Percentiles rank a stretch among this genome's conserved stretches.
These are phyloP conservation scores for Chalara sp. DNA, from an alignment of 2,329 filamentous ascomycete species.

Conservation along the genomic window DNA sequence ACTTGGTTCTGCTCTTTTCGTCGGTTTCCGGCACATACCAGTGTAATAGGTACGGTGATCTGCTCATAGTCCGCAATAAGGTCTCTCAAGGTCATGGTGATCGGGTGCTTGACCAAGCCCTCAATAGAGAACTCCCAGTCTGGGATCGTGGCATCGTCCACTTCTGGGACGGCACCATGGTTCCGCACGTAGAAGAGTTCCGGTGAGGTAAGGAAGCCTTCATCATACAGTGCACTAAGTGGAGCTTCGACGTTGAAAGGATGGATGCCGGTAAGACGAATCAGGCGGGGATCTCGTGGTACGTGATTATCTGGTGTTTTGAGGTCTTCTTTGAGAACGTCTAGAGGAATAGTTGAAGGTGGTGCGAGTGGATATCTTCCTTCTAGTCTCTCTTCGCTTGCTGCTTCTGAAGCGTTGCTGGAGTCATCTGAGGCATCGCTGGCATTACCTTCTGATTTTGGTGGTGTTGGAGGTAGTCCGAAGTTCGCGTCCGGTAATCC, in stretches of 20 bases:
- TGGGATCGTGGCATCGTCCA: slow-evolving; percentile 63
- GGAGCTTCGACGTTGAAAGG: slow-evolving; percentile 90
- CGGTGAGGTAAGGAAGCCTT: slow-evolving; percentile 78
- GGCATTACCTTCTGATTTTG: slow-evolving; percentile 20
- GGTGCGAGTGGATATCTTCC: slow-evolving; percentile 55
- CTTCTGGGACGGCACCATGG: slow-evolving; percentile 75
- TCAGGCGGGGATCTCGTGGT: slow-evolving; percentile 70
- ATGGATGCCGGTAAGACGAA: slow-evolving; percentile 80
- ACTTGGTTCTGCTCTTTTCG: slow-evolving; percentile 91
- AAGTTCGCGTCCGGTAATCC: slow-evolving; percentile 1
- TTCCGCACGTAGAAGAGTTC: slow-evolving; percentile 90
- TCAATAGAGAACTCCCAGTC: slow-evolving; percentile 81
- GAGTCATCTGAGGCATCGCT: slow-evolving; percentile 16
- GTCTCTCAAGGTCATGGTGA: slow-evolving; percentile 65
- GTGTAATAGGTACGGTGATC: slow-evolving; percentile 76
- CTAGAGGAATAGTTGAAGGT: slow-evolving; percentile 45
- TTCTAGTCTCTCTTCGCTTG: slow-evolving; percentile 8
- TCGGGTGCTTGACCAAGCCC: slow-evolving; percentile 72
- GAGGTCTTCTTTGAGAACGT: slow-evolving; percentile 67
- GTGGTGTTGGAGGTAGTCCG: slow-evolving; percentile 22
- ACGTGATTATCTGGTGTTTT: slow-evolving; percentile 82
- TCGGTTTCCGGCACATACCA: slow-evolving; percentile 88
- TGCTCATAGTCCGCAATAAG: slow-evolving; percentile 71
- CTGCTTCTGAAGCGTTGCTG: slow-evolving; percentile 11
- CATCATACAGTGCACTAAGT: slow-evolving; percentile 67